Evolutionary conservation across 768 basidiomycete genomes (phyloP).

Genomic region (Leucocoprinus leucothites): DNA sequence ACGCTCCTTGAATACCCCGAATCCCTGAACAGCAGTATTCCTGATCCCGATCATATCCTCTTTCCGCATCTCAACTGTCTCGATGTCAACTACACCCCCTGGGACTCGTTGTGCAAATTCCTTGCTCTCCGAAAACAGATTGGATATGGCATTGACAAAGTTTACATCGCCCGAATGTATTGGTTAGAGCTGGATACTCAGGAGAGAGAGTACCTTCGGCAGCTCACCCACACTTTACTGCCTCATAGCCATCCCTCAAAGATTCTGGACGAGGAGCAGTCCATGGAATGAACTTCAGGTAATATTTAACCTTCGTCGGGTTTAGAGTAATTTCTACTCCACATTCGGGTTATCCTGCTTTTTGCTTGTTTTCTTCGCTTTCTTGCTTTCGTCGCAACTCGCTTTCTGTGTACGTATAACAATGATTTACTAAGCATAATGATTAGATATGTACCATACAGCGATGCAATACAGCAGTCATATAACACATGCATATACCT

Average conservation of each 20-base stretch:
- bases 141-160: constrained; percentile 10
- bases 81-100: constrained; percentile 9
- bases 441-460: constrained; percentile 12
- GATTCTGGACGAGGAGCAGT: constrained; percentile 7
- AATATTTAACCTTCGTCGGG: background rate
- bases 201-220: constrained; percentile 5
- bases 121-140: constrained; percentile 6
- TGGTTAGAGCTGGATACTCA: constrained; percentile 5
- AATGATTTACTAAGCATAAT: constrained; percentile 3
- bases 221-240: constrained; percentile 3
- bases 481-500: constrained; percentile 9
- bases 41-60: constrained; percentile 8
- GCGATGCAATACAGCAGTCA: constrained; percentile 8
- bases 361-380: constrained; percentile 6
- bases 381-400: constrained; percentile 5
- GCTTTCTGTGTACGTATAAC: background rate
- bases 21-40: background rate
- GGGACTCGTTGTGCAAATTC: constrained; percentile 5
- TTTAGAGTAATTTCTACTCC: background rate
- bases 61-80: constrained; percentile 9
- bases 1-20: constrained; percentile 6
- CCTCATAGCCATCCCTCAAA: constrained; percentile 13
- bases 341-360: no score
- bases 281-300: constrained; percentile 1
- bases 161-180: constrained; percentile 7